phyloP scores from a whole-genome alignment of 2,329 filamentous ascomycete species.

The Colletotrichum kahawae region DNA sequence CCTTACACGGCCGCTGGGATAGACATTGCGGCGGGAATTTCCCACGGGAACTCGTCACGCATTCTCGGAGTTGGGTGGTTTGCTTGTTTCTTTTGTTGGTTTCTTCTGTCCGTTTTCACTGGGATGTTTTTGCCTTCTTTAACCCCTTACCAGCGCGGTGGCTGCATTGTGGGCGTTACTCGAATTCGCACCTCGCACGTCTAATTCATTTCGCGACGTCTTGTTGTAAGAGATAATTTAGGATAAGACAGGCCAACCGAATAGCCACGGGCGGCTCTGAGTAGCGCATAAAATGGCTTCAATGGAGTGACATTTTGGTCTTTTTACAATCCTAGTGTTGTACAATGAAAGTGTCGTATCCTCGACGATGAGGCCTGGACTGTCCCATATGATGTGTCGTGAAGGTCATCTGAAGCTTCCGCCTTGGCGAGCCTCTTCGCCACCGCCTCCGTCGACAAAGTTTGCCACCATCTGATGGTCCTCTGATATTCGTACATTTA shows the following conservation, averaged over 20 bases:
- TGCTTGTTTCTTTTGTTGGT: background rate
- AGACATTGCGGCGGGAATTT: background rate
- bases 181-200: background rate
- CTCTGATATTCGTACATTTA: background rate
- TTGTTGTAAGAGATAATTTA: background rate
- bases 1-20: constrained; percentile 6
- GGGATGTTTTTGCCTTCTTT: background rate
- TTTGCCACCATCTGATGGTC: background rate
- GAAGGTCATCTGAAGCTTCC: background rate
- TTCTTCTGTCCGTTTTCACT: background rate
- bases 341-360: background rate
- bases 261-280: background rate
- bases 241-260: background rate
- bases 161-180: constrained; percentile 6
- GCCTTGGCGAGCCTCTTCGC: background rate
- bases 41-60: background rate
- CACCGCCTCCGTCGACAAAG: background rate
- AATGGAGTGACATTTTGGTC: constrained; percentile 1
- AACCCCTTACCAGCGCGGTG: constrained; percentile 1
- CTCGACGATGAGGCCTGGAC: background rate
- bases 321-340: background rate
- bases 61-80: constrained; percentile 5
- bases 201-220: background rate
- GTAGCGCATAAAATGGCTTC: background rate
- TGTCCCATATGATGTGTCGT: background rate